Evolutionary conservation across 164 flowering plant genomes (phyloP).

Genomic region (Liquidambar formosana): DNA sequence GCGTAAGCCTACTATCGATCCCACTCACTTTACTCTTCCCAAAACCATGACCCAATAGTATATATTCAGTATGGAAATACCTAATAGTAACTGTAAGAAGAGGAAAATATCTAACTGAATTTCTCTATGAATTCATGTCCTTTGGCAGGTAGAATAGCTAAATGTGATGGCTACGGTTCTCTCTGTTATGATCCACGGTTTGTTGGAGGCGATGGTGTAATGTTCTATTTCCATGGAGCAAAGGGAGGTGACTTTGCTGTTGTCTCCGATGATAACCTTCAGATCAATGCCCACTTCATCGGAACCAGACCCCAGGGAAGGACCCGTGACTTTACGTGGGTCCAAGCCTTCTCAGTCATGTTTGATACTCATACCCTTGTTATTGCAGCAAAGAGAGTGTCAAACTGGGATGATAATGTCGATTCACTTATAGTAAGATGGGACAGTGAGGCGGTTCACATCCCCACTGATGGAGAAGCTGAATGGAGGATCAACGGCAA

Average conservation of each 20-base stretch:
- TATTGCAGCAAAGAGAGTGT: slow-evolving; percentile 53
- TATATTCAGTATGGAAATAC: no score
- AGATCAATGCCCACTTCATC: slow-evolving; percentile 62
- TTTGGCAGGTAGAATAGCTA: slow-evolving; percentile 42
- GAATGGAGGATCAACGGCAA: slow-evolving; percentile 43
- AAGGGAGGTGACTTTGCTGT: slow-evolving; percentile 63
- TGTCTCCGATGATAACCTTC: slow-evolving; percentile 57
- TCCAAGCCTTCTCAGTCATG: slow-evolving; percentile 66
- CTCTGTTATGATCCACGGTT: slow-evolving; percentile 70
- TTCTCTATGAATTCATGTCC: no score
- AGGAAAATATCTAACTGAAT: not conserved
- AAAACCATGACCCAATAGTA: no score
- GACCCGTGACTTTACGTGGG: slow-evolving; percentile 74
- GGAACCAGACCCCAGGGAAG: slow-evolving; percentile 60
- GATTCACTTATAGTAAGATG: slow-evolving; percentile 50
- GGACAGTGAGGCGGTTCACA: slow-evolving; percentile 38
- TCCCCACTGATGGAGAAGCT: slow-evolving; percentile 55
- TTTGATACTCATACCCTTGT: slow-evolving; percentile 59
- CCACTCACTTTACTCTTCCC: not conserved
- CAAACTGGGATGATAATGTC: slow-evolving; percentile 57
- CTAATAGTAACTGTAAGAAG: no score
- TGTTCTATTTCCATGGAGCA: slow-evolving; percentile 78
- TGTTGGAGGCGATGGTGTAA: slow-evolving; percentile 74
- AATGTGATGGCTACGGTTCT: slow-evolving; percentile 64
- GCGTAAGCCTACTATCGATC: slow-evolving; percentile 31